Percentiles rank a stretch among this genome's conserved stretches.
Conservation (phyloP, 345 rosid genomes). For the Triadica sebifera region DNA sequence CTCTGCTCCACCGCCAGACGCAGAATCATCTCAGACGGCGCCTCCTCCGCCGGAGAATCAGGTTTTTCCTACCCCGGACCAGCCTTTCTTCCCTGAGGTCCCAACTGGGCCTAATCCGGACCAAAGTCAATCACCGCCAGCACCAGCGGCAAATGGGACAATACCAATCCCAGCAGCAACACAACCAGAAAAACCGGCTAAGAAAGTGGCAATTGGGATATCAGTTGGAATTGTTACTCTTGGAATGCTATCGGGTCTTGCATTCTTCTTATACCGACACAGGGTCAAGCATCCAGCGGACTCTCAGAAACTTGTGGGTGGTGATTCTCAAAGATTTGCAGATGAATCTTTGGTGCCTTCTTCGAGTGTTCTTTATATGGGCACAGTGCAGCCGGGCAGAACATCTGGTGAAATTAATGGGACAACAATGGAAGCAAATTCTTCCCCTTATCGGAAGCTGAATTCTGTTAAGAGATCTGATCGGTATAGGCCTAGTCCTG, state of each 20-base stretch:
- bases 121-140: conserved; percentile 45
- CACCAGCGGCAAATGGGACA: conserved; percentile 50
- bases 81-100: conserved; percentile 89
- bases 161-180: conserved; percentile 63
- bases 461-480: conserved; percentile 72
- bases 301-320: conserved; percentile 71
- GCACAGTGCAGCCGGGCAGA: conserved; percentile 75
- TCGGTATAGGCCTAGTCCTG: conserved; percentile 91
- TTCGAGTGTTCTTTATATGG: conserved; percentile 77
- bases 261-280: conserved; percentile 83
- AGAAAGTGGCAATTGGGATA: conserved; percentile 74
- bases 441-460: conserved; percentile 72
- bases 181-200: conserved; percentile 70
- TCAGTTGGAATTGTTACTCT: conserved; percentile 92
- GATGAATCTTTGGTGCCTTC: conserved; percentile 59
- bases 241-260: conserved; percentile 88
- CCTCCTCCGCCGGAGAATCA: conserved; percentile 56
- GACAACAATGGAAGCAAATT: conserved; percentile 31
- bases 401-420: conserved; percentile 45
- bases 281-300: conserved; percentile 55
- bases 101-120: conserved; percentile 50
- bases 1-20: conserved; percentile 52
- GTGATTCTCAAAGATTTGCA: conserved; percentile 41
- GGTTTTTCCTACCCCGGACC: conserved; percentile 51
- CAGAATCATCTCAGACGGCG: conserved; percentile 31